A percentile compares a stretch with the other conserved stretches of the same genome.
Conservation (phyloP, 2,329 filamentous ascomycete genomes). For the Tolypocladium paradoxum region DNA sequence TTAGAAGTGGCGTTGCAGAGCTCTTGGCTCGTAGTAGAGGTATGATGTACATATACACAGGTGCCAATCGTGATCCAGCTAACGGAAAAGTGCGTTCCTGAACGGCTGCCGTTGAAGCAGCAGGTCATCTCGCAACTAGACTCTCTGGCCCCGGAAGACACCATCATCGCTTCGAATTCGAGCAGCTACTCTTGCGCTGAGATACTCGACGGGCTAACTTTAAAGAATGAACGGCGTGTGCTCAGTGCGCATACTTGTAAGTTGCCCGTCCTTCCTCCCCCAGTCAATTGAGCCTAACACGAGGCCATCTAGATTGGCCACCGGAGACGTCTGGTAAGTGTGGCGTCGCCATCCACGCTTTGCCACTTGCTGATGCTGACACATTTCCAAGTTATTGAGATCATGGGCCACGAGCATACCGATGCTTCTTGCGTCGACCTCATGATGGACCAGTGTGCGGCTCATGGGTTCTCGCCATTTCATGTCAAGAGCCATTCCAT, state of each 20-base stretch:
- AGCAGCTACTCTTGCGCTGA: slow-evolving; percentile 33
- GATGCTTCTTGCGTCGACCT: slow-evolving; percentile 9
- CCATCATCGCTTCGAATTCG: slow-evolving; percentile 34
- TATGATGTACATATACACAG: neutral
- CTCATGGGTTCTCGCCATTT: slow-evolving; percentile 18
- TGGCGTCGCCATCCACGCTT: neutral
- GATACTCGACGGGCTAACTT: slow-evolving; percentile 24
- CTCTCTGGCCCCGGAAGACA: slow-evolving; percentile 18
- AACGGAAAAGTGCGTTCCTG: slow-evolving; percentile 29
- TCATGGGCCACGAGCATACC: slow-evolving; percentile 20
- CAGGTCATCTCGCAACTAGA: slow-evolving; percentile 28
- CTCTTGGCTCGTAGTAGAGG: slow-evolving; percentile 18
- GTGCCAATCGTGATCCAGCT: neutral
- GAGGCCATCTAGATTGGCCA: slow-evolving; percentile 15
- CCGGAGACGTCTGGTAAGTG: slow-evolving; percentile 17
- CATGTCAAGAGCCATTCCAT: slow-evolving; percentile 18
- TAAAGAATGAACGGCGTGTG: slow-evolving; percentile 23
- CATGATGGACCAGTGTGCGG: slow-evolving; percentile 15
- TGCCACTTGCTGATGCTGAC: neutral
- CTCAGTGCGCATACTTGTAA: slow-evolving; percentile 33
- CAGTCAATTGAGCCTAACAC: neutral
- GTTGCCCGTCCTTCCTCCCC: slow-evolving; percentile 5
- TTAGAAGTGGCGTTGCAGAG: slow-evolving; percentile 9
- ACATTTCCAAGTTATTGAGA: slow-evolving; percentile 13
- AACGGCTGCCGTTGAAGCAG: slow-evolving; percentile 29